Conservation (phyloP, 495 filamentous ascomycete species). For the Glonium stellatum region DNA sequence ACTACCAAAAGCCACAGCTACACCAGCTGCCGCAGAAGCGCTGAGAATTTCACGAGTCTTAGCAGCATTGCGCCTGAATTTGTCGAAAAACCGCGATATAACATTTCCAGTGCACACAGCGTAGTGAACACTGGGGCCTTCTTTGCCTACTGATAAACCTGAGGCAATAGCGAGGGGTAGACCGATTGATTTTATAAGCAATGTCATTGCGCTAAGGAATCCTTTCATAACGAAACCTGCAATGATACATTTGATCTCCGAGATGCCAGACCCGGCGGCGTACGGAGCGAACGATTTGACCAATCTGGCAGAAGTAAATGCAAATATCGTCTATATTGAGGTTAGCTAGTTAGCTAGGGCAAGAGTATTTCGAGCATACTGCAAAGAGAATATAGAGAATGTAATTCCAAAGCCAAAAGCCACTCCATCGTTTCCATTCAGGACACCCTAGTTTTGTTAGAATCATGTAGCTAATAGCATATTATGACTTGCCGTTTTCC, state of each 20-base stretch:
- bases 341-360: neutral
- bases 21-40: conserved; percentile 89
- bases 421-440: conserved; percentile 88
- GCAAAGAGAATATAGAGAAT: conserved; percentile 83
- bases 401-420: conserved; percentile 72
- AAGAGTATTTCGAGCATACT: conserved; percentile 42
- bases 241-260: conserved; percentile 99
- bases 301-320: conserved; percentile 71
- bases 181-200: conserved; percentile 89
- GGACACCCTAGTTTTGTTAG: conserved; percentile 57
- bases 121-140: conserved; percentile 96
- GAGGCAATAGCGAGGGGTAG: conserved; percentile 91
- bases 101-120: conserved; percentile 97
- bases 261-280: conserved; percentile 94
- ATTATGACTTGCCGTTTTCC: conserved; percentile 59
- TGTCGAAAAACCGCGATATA: conserved; percentile 85
- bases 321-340: conserved; percentile 60
- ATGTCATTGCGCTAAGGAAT: conserved; percentile 85
- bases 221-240: conserved; percentile 99
- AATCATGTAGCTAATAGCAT: neutral
- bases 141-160: conserved; percentile 91
- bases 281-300: conserved; percentile 95
- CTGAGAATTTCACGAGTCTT: conserved; percentile 94
- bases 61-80: conserved; percentile 86
- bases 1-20: conserved; percentile 94